Base-by-base conservation (phyloP, 1,284 basidiomycete species). In the Trichosporon inkin region DNA sequence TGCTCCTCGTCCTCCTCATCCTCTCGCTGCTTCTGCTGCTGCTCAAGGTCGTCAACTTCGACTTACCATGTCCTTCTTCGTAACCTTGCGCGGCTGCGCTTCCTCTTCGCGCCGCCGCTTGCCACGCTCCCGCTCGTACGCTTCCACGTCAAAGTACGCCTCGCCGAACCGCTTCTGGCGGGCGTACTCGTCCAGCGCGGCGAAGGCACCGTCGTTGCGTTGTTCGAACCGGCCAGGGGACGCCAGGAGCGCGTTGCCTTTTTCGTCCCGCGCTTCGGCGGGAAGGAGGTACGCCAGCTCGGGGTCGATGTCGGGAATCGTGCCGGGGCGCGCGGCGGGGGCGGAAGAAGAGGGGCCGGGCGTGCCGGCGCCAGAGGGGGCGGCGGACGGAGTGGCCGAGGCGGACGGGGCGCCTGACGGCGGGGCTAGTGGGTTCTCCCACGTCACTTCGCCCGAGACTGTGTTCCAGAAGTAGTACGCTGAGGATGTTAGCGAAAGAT, bases 391-490 rank as follows among this genome's bases (percentile, higher is more conserved):
- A 62, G 44, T 64, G 49, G 53, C 62, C 16, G 71, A 62, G 39
- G 78, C 36, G 11, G 76, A 54, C 55, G 74, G 24, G 56, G 67
- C 11, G 63, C 62, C 61, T 59, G 10, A 34, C 0, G 63, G 14
- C 3, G 74, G 67, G 7, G 66, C 70, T 17, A 94, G 82, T 7
- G 91, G 91, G 71, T 94, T 94, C 39, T 81, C 81, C 92, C 92
- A 94, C 20, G 92, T 93, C 36, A 90, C 92, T 78, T 92, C 86
- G 61, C 87, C 82, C 0, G 89, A 91, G 59, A 80, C 76, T 13
- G 85, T 67, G 78, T 93, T 93, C 84, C 85, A 90, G 80, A 93
- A 93, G 78, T 93, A 94, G 80, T 92, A 93, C 16, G 88, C 84
- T 79, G 58, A 2, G 6, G 5, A 32, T 32, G 54, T 47, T 7